Evolutionary conservation across 2,329 filamentous ascomycete genomes (phyloP).

Genomic region (Fusarium haematococcum): DNA sequence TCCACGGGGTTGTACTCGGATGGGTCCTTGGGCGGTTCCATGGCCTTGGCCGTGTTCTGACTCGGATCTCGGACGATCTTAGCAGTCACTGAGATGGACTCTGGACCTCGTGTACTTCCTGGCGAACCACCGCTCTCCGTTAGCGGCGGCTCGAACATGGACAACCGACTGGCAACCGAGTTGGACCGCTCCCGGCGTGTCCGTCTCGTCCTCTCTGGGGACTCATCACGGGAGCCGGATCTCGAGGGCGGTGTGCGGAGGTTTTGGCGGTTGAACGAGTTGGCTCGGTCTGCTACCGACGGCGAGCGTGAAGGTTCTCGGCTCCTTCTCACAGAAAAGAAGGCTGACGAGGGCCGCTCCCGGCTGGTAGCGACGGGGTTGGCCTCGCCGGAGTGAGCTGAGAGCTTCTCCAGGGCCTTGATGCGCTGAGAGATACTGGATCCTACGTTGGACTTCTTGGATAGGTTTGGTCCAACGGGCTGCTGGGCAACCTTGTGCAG

Average conservation of each 20-base stretch:
- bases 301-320: conserved; percentile 59
- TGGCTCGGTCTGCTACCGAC: conserved; percentile 59
- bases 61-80: conserved; percentile 78
- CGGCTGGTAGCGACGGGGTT: conserved; percentile 33
- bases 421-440: conserved; percentile 95
- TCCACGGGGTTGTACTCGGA: conserved; percentile 62
- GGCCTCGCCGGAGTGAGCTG: conserved; percentile 53
- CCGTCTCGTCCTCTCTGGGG: conserved; percentile 56
- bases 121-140: conserved; percentile 36
- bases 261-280: conserved; percentile 51
- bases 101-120: conserved; percentile 62
- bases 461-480: conserved; percentile 60
- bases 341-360: conserved; percentile 63
- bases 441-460: conserved; percentile 80
- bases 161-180: conserved; percentile 67
- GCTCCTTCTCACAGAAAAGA: conserved; percentile 69
- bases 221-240: conserved; percentile 57
- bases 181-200: conserved; percentile 60
- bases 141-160: conserved; percentile 62
- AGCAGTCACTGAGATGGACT: conserved; percentile 90
- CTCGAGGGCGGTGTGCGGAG: conserved; percentile 49
- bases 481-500: conserved; percentile 67
- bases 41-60: conserved; percentile 54
- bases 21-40: conserved; percentile 56
- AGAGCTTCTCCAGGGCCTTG: conserved; percentile 88